These are phyloP conservation scores for Neurospora crassa DNA, from an alignment of 2,329 filamentous ascomycete species.

Conservation along the genomic window DNA sequence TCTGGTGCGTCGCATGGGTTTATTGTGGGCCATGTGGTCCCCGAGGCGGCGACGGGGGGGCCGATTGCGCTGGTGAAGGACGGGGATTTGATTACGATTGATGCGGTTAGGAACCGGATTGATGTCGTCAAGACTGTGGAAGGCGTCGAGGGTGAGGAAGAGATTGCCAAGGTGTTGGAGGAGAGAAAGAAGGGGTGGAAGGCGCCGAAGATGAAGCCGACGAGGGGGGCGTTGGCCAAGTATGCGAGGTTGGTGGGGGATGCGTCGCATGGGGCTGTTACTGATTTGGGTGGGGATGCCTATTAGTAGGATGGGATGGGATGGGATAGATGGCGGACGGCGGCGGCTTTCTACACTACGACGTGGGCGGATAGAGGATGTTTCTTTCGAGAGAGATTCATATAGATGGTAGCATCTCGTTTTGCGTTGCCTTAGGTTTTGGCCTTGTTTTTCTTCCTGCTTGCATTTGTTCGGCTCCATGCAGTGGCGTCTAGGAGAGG, in stretches of 20 bases:
- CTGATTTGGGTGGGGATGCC: conserved; percentile 41
- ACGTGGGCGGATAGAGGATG: too few relatives aligned
- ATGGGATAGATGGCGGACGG: too few relatives aligned
- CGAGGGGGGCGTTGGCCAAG: conserved; percentile 78
- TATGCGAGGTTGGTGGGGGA: conserved; percentile 83
- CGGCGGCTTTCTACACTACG: too few relatives aligned
- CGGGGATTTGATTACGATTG: conserved; percentile 78
- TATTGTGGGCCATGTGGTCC: conserved; percentile 87
- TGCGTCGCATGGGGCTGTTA: conserved; percentile 85
- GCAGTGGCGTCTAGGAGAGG: too few relatives aligned
- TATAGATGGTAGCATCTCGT: too few relatives aligned
- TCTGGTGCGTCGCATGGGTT: conserved; percentile 84
- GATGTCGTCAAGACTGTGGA: conserved; percentile 46
- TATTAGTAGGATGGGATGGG: background rate
- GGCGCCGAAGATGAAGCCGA: conserved; percentile 60
- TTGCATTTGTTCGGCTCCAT: too few relatives aligned
- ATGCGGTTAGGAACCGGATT: conserved; percentile 73
- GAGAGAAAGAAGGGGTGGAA: conserved; percentile 53
- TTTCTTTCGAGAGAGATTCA: too few relatives aligned
- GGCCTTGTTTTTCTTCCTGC: too few relatives aligned
- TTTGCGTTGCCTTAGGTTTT: too few relatives aligned
- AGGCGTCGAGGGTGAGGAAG: conserved; percentile 7
- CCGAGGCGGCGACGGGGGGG: conserved; percentile 81
- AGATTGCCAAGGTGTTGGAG: conserved; percentile 41
- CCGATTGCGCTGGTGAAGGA: conserved; percentile 76